Evolutionary conservation across 2,329 filamentous ascomycete species (phyloP), one percentile per base, ranked within the genome.

Genomic region (Epichloe typhina): DNA sequence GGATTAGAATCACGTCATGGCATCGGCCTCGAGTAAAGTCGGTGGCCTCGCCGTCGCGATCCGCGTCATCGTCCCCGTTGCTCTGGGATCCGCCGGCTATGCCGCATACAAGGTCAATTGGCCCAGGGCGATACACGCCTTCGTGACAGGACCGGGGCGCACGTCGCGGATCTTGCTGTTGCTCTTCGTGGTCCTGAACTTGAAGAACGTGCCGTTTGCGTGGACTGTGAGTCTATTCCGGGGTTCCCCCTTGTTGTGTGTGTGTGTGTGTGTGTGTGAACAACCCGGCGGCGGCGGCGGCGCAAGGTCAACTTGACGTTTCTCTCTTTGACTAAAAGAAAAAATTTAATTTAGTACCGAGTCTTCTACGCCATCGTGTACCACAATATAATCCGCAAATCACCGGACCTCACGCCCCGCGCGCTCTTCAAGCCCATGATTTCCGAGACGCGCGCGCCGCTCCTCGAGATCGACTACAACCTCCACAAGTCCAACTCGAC

Each of bases 391-490:
- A 61, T 76, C 52, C 73, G 72, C 55, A 71, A 72, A 44, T 66
- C 69, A 50, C 70, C 69, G 53, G 65, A 66, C 21, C 74, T 77
- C 54, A 70, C 72, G 44, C 77, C 82, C 2, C 74, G 80, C 54
- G 79, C 83, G 40, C 77, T 93, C 56, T 93, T 91, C 71, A 77
- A 81, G 46, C 83, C 86, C 46, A 69, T 85, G 48, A 80, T 86
- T 52, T 80, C 83, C 15, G 71, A 74, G 39, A 80, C 83, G 6
- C 79, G 82, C 61, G 79, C 84, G 13, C 79, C 86, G 1, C 69
- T 86, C 50, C 75, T 86, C 58, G 88, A 95, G 68, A 88, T 83
- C 60, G 90, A 95, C 69, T 88, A 89, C 71, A 91, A 93, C 69
- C 62, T 88, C 42, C 86, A 91, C 74, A 89, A 90, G 65, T 83